These are phyloP conservation scores for Ocimum tenuiflorum DNA, from an alignment of 257 asterid genomes.

Conservation along the genomic window DNA sequence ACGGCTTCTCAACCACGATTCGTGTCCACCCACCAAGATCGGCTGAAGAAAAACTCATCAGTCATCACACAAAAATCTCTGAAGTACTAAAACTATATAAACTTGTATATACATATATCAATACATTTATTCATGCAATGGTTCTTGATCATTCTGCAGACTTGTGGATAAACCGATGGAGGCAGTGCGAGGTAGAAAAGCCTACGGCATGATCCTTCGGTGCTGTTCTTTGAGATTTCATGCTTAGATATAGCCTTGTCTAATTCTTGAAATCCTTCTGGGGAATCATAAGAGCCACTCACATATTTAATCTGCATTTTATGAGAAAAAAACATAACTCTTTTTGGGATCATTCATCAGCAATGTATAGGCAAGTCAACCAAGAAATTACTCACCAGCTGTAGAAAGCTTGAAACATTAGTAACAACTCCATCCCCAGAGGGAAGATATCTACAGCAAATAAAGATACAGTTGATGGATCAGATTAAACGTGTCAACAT, in stretches of 20 bases:
- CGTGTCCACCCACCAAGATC: conserved; percentile 97
- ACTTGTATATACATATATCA: background rate
- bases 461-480: background rate
- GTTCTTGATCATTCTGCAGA: conserved; percentile 84
- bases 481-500: background rate
- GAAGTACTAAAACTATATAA: too few species aligned
- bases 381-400: conserved; percentile 50
- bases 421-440: conserved; percentile 38
- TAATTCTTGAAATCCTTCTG: conserved; percentile 69
- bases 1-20: conserved; percentile 93
- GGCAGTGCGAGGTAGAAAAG: conserved; percentile 98
- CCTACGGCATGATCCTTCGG: conserved; percentile 70
- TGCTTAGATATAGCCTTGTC: conserved; percentile 73
- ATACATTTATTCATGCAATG: conserved; percentile 66
- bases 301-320: conserved; percentile 71
- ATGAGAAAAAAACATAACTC: background rate
- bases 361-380: background rate
- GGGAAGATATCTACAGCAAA: conserved; percentile 56
- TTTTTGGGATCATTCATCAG: background rate
- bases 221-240: conserved; percentile 52
- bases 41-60: conserved; percentile 37
- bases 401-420: conserved; percentile 53
- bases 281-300: conserved; percentile 79
- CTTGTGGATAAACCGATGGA: conserved; percentile 91
- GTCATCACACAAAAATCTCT: too few species aligned